Base-by-base conservation (phyloP, 176 grass and related monocot genomes). In the Raddia distichophylla region DNA sequence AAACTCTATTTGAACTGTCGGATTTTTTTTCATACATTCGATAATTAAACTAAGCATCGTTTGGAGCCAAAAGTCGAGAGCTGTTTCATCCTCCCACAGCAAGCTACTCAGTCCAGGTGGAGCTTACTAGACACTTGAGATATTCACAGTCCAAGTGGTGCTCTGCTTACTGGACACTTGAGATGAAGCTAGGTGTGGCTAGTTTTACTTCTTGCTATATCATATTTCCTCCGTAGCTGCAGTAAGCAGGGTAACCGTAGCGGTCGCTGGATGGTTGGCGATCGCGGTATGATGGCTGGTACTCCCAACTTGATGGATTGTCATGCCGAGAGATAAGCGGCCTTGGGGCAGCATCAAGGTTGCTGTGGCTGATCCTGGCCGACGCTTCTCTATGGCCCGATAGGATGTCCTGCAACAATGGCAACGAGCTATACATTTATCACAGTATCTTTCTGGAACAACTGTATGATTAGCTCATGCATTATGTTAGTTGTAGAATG, bases 351-450 rank as follows among this genome's bases (percentile, higher is more conserved):
- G 52, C n/a, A 6, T 75, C 78, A 34, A 7, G 4, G 2, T 37
- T 32, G 32, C 3, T 8, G 45, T 54, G 43, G 18, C 77, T 9
- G 60, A 52, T 80, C 62, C 84, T 43, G 13, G 77, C n/a, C 16
- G 17, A 60, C 44, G 18, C 12, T 19, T 40, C 44, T 60, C 32
- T 32, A 47, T 33, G 12, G 33, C 54, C 63, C 12, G 37, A 53
- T 3, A 82, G 56, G 55, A 62, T 55, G 44, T 62, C 85, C 85
- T 82, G 78, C 54, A 8, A n/a, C 34, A 60, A 57, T 43, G 14
- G 5, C 42, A 42, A 43, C 13, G n/a, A 49, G 42, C n/a, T 18
- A 22, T 11, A 46, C 62, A 50, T 42, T 71, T 50, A 4, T 5
- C 60, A 6, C 47, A 48, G 49, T 11, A 12, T 32, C 18, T 7